Evolutionary conservation across 2,329 filamentous ascomycete species (phyloP), one percentile per base, ranked within the genome.

Genomic region (Phyllosticta ampelicida): DNA sequence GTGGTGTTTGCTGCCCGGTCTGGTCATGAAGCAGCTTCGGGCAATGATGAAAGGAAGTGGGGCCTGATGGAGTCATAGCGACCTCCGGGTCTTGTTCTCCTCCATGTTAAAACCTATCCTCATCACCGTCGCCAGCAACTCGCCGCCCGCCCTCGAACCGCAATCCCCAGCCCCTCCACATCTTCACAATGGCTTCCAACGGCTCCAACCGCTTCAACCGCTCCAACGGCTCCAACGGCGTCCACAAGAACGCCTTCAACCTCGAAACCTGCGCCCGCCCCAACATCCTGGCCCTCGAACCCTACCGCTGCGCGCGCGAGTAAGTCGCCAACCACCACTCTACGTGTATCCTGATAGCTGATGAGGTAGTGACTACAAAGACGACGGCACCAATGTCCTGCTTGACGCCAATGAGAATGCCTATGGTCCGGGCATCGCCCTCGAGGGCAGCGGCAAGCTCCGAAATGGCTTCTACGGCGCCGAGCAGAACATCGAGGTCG

Each of bases 321-420:
- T 79, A 72, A 64, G 76, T 69, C 60, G 62, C 61, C 62, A 61
- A 61, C 61, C 60, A 61, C 59, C 29, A 16, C 56, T 50, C 19
- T n/a, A 48, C 11, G 30, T 23, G 8, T 50, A 51, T 64, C 69
- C 65, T 67, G 63, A 71, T 62, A 62, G 65, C 54, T 68, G 53
- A 54, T 69, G 59, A 63, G 48, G 59, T 49, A 95, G 90, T 77
- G 94, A 99, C 81, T 97, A 99, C 82, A 96, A 99, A 77, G 92
- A 99, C 72, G 88, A 99, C 70, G 94, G 94, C 65, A 92, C 85
- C 60, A 97, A 97, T 69, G 85, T 97, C 67, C 86, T 99, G 55
- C 87, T 99, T 64, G 94, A 99, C 71, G 94, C 94, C 65, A 99
- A 99, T 68, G 94, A 99, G 76, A 99, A 99, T 69, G 90, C 94